Evolutionary conservation across 495 filamentous ascomycete species (phyloP), one percentile per base, ranked within the genome.

Genomic region (Neurospora africana): DNA sequence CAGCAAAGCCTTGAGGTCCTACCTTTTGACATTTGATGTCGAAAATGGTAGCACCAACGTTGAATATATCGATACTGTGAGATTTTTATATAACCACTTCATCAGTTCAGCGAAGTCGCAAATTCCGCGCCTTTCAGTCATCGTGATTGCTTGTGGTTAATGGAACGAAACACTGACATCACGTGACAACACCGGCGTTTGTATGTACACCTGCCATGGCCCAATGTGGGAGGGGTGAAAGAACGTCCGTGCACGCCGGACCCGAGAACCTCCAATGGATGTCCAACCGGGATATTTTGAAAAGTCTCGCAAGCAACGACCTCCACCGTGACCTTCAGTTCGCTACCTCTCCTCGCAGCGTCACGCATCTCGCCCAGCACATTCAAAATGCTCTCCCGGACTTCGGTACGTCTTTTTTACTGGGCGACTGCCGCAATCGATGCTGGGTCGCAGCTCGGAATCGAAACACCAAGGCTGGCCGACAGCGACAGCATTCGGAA

Each of bases 341-440:
- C 53, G 53, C 53, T 65, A 65, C 53, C 53, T 65, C 53, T 33
- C 53, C 53, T 65, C 53, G 71, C 71, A 72, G 69, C 73, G 72
- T 73, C 70, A 74, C 74, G 76, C 70, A 70, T 72, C 75, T 27
- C 44, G 71, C 41, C 69, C 71, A 58, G 70, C 72, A 68, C 69
- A 73, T 68, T 70, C 41, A 88, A 83, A 82, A 92, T 92, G 90
- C 85, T 91, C 72, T 84, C 91, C 81, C 81, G 90, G 83, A 86
- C 86, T 78, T 90, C 89, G 83, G 90, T 92, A 85, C 77, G 86
- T 82, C 69, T 41, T 68, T 69, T 65, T 33, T 33, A 15, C 53
- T 65, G 53, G 53, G 53, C 27, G 53, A 65, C 53, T 65, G 53
- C 53, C 53, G 53, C 53, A 65, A 17, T 61, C 6, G 53, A 33